Evolutionary conservation across 31 red algal species (phyloP).

Genomic region (Asparagopsis taxiformis): DNA sequence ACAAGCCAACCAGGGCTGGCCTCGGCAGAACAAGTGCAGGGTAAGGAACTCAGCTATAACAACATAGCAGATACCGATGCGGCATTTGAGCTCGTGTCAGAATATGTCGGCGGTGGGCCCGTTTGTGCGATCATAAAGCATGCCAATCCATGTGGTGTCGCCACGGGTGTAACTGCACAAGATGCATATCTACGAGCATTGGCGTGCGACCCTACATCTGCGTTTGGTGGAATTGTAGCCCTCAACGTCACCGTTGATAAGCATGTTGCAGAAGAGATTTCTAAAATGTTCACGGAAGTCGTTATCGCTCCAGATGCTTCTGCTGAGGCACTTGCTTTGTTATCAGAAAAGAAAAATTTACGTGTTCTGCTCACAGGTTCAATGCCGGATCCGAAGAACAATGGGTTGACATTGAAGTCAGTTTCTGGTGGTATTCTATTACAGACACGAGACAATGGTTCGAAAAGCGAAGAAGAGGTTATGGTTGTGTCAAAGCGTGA

Average conservation of each 20-base stretch:
- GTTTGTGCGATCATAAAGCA: constrained; percentile 95
- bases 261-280: constrained; percentile 79
- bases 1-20: constrained; percentile 34
- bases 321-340: constrained; percentile 66
- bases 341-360: constrained; percentile 86
- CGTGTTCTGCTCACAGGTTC: constrained; percentile 84
- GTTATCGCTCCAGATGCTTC: constrained; percentile 95
- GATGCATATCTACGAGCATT: constrained; percentile 91
- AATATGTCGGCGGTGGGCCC: constrained; percentile 72
- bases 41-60: constrained; percentile 98
- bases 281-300: constrained; percentile 87
- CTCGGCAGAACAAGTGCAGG: constrained; percentile 84
- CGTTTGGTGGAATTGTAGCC: constrained; percentile 96
- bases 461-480: constrained; percentile 48
- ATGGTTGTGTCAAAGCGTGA: constrained; percentile 88
- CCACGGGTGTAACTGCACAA: constrained; percentile 70
- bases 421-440: constrained; percentile 86
- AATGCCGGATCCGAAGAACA: constrained; percentile 55
- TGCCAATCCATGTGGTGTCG: constrained; percentile 96
- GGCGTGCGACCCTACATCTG: constrained; percentile 84
- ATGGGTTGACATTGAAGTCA: constrained; percentile 57
- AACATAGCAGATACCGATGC: constrained; percentile 98
- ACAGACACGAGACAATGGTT: constrained; percentile 74
- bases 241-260: constrained; percentile 82
- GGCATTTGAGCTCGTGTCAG: constrained; percentile 82